Evolutionary conservation across 2,329 filamentous ascomycete genomes (phyloP).

Genomic region (Gremmenia infestans): DNA sequence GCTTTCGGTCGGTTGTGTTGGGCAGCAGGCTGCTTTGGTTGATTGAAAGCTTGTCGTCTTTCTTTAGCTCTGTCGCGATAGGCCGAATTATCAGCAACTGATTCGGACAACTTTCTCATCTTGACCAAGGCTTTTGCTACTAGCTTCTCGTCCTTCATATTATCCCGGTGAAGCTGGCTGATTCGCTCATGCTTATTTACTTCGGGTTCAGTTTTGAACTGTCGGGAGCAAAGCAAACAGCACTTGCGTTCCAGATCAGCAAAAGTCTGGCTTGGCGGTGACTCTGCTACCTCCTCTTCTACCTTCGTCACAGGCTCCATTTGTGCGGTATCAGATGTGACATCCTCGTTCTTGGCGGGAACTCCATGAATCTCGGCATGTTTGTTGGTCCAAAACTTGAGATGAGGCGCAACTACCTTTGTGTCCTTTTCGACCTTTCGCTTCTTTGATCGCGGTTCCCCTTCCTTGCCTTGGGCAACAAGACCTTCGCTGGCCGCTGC

Average conservation of each 20-base stretch:
- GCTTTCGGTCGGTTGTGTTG: conserved; percentile 34
- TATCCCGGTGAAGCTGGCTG: conserved; percentile 51
- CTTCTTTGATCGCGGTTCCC: conserved; percentile 43
- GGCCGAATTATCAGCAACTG: conserved; percentile 17
- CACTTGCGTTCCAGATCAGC: conserved; percentile 52
- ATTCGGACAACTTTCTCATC: conserved; percentile 30
- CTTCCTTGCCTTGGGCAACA: conserved; percentile 32
- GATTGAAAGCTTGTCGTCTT: conserved; percentile 56
- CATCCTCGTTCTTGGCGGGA: conserved; percentile 35
- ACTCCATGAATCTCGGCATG: conserved; percentile 62
- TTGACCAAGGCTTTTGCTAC: conserved; percentile 36
- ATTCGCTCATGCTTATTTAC: conserved; percentile 55
- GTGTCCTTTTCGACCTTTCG: conserved; percentile 48
- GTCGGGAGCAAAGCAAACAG: conserved; percentile 57
- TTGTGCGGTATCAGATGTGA: conserved; percentile 21
- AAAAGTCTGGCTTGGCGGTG: conserved; percentile 49
- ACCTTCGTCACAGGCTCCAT: conserved; percentile 6
- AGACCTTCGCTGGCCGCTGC: conserved; percentile 34
- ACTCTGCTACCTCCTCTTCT: conserved; percentile 22
- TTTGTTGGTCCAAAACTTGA: conserved; percentile 68
- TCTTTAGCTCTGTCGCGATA: conserved; percentile 60
- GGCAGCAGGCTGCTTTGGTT: conserved; percentile 48
- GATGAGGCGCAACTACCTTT: conserved; percentile 55
- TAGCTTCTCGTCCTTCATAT: conserved; percentile 46
- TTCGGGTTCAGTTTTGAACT: conserved; percentile 50